Conservation (phyloP, 2,329 filamentous ascomycete genomes). For the Venturia oleaginea region DNA sequence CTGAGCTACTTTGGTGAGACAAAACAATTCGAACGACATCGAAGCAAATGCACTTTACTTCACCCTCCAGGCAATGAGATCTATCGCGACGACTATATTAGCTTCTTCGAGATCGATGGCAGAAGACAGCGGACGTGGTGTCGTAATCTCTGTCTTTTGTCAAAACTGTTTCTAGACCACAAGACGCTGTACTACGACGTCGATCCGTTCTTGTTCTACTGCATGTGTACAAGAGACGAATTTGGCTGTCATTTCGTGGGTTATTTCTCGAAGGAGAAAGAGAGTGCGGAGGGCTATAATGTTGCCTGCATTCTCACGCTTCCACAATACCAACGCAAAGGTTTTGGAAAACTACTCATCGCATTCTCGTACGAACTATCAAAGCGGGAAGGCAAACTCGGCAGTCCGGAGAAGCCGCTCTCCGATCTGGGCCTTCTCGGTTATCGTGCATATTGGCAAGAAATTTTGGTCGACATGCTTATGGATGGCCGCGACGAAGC, state of each 20-base stretch:
- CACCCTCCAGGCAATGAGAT: constrained; percentile 98
- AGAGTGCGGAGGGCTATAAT: constrained; percentile 94
- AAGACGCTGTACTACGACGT: constrained; percentile 99
- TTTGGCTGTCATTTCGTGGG: constrained; percentile 92
- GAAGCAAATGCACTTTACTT: constrained; percentile 78
- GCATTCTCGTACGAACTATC: constrained; percentile 96
- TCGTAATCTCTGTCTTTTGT: constrained; percentile 86
- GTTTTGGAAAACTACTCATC: constrained; percentile 86
- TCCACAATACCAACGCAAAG: constrained; percentile 91
- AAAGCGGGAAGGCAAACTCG: constrained; percentile 89
- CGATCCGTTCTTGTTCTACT: constrained; percentile 98
- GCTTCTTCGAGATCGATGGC: constrained; percentile 96
- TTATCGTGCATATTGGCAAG: constrained; percentile 96
- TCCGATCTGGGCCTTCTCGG: constrained; percentile 88
- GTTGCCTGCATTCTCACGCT: constrained; percentile 95
- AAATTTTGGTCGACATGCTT: constrained; percentile 84
- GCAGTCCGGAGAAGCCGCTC: constrained; percentile 91
- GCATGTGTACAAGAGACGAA: constrained; percentile 85
- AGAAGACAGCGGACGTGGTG: constrained; percentile 92
- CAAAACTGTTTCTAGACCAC: constrained; percentile 94
- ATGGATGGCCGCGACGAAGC: constrained; percentile 59
- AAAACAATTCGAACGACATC: constrained; percentile 76
- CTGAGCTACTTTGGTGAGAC: constrained; percentile 79
- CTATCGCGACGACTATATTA: constrained; percentile 87
- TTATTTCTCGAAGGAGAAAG: constrained; percentile 99